Conservation (phyloP, 768 basidiomycete genomes). For the Leccinum broughii region DNA sequence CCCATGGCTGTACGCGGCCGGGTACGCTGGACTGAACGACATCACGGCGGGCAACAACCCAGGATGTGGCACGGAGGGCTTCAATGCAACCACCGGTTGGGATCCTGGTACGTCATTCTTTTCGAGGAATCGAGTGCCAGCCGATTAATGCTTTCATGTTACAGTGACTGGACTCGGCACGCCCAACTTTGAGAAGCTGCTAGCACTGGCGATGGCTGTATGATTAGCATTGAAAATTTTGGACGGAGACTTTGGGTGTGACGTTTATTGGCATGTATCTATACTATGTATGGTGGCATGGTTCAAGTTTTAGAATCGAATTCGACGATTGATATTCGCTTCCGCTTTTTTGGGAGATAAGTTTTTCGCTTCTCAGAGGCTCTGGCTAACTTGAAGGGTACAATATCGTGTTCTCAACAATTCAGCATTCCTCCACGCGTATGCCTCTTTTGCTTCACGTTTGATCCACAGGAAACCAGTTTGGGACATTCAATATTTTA, state of each 20-base stretch:
- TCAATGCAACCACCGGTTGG: conserved; percentile 60
- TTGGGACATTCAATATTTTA: too few species aligned
- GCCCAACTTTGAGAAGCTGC: conserved; percentile 50
- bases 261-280: neutral
- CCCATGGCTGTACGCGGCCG: conserved; percentile 47
- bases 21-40: conserved; percentile 48
- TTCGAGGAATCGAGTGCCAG: neutral
- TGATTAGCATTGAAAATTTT: conserved; percentile 1
- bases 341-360: neutral
- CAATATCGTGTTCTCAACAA: too few species aligned
- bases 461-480: too few species aligned
- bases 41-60: conserved; percentile 58
- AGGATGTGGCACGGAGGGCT: conserved; percentile 64
- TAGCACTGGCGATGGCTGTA: conserved; percentile 35
- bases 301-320: neutral
- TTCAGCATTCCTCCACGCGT: too few species aligned
- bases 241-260: neutral
- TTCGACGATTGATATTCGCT: neutral
- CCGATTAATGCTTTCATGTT: neutral
- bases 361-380: too few species aligned
- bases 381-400: too few species aligned
- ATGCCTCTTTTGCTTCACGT: too few species aligned
- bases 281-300: neutral
- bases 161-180: conserved; percentile 58
- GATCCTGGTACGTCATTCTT: conserved; percentile 49